A percentile compares a stretch with the other conserved stretches of the same genome.
Evolutionary conservation across 495 filamentous ascomycete genomes (phyloP).

Genomic region (Tuber aestivum): DNA sequence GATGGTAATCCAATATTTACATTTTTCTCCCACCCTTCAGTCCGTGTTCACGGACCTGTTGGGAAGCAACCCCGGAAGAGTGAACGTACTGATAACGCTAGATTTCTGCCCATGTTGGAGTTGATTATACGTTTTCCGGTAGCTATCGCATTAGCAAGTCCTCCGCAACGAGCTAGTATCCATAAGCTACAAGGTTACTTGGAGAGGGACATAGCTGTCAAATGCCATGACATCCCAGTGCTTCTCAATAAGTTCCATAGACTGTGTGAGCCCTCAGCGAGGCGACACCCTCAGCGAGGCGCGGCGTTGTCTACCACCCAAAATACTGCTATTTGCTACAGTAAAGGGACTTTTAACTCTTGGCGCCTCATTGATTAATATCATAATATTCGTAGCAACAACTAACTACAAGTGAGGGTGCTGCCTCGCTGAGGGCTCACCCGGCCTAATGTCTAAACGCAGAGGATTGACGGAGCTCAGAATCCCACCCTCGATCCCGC

Average conservation of each 20-base stretch:
- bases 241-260: slow-evolving; percentile 68
- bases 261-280: too few species aligned
- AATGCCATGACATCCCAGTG: slow-evolving; percentile 90
- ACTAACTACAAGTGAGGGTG: too few species aligned
- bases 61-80: neutral
- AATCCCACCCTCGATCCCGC: slow-evolving; percentile 11
- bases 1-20: slow-evolving; percentile 69
- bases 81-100: slow-evolving; percentile 67
- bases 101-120: slow-evolving; percentile 85
- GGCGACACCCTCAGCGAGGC: too few species aligned
- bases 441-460: slow-evolving; percentile 52
- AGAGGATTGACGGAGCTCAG: slow-evolving; percentile 21
- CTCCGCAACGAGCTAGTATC: slow-evolving; percentile 89
- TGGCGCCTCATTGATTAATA: too few species aligned
- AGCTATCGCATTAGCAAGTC: slow-evolving; percentile 75
- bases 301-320: too few species aligned
- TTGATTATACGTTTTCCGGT: slow-evolving; percentile 70
- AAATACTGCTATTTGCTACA: too few species aligned
- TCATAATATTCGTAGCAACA: too few species aligned
- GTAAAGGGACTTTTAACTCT: too few species aligned
- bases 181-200: slow-evolving; percentile 85
- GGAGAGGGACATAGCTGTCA: slow-evolving; percentile 80
- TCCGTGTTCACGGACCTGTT: slow-evolving; percentile 8
- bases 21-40: slow-evolving; percentile 11
- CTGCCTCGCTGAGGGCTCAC: too few species aligned